phyloP scores from a whole-genome alignment of 2,329 filamentous ascomycete species.

The Aspergillus clavatus region DNA sequence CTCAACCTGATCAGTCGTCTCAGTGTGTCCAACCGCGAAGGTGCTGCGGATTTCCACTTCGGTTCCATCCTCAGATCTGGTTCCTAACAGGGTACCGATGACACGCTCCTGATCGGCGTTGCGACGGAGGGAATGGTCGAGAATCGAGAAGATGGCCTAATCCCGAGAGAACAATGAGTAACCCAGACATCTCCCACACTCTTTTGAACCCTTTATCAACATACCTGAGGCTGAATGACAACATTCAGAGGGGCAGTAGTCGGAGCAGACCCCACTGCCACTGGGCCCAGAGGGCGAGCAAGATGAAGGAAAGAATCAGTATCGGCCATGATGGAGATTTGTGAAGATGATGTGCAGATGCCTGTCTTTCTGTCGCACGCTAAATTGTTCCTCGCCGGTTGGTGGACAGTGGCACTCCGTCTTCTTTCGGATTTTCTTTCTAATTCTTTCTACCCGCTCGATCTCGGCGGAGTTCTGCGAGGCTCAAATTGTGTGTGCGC shows the following conservation, averaged over 20 bases:
- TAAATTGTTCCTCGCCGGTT: conserved; percentile 25
- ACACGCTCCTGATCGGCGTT: conserved; percentile 91
- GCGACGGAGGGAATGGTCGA: conserved; percentile 89
- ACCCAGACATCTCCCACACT: conserved; percentile 1
- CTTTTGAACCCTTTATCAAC: conserved; percentile 19
- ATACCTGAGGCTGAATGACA: conserved; percentile 90
- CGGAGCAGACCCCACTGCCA: conserved; percentile 70
- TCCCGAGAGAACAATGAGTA: conserved; percentile 13
- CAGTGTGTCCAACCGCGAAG: conserved; percentile 97
- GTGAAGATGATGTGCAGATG: conserved; percentile 13
- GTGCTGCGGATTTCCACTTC: conserved; percentile 94
- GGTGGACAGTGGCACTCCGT: conserved; percentile 25
- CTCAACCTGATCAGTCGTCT: conserved; percentile 97
- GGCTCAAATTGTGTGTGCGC: conserved; percentile 40
- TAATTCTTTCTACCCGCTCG: conserved; percentile 27
- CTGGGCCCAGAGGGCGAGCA: conserved; percentile 82
- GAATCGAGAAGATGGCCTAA: conserved; percentile 62
- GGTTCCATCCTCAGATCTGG: conserved; percentile 90
- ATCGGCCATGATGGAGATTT: conserved; percentile 71
- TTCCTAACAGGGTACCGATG: conserved; percentile 91
- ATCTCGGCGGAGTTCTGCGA: conserved; percentile 21
- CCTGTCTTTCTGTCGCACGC: conserved; percentile 21
- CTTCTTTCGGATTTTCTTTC: conserved; percentile 22
- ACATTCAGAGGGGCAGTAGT: conserved; percentile 89
- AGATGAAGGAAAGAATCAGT: conserved; percentile 90